phyloP scores from a whole-genome alignment of 2,329 filamentous ascomycete species.

The Proliferodiscus dingleyae region DNA sequence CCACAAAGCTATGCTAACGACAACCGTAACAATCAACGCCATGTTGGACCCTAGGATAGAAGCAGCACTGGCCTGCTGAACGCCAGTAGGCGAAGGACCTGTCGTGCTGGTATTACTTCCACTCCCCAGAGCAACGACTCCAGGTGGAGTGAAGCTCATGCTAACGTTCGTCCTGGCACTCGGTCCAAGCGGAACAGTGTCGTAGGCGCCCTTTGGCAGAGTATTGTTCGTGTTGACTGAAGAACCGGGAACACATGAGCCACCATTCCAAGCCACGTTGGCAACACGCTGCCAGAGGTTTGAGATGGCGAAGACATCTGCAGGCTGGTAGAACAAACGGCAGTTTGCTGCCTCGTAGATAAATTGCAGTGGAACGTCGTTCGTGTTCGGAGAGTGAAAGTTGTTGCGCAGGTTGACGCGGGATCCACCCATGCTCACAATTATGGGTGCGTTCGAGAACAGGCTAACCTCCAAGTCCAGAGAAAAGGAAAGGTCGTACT shows the following conservation, averaged over 20 bases:
- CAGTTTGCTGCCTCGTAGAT: slow-evolving; percentile 56
- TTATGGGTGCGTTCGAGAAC: not conserved
- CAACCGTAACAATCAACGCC: too few relatives aligned
- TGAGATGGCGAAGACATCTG: slow-evolving; percentile 44
- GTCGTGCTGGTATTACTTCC: too few relatives aligned
- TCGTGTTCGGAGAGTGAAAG: slow-evolving; percentile 34
- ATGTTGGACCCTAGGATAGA: too few relatives aligned
- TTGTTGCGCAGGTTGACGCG: slow-evolving; percentile 38
- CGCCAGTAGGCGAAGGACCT: too few relatives aligned
- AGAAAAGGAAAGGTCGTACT: not conserved
- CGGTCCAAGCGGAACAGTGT: slow-evolving; percentile 4
- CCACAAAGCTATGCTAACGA: too few relatives aligned
- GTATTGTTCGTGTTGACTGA: slow-evolving; percentile 3
- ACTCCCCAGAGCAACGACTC: too few relatives aligned
- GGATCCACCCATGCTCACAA: slow-evolving; percentile 16
- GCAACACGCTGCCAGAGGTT: slow-evolving; percentile 44
- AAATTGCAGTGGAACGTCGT: slow-evolving; percentile 50
- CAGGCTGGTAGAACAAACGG: slow-evolving; percentile 50
- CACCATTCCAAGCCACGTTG: slow-evolving; percentile 17
- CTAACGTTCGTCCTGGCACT: not conserved
- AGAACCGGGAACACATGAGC: slow-evolving; percentile 4
- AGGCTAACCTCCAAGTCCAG: not conserved
- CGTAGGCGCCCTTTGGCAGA: slow-evolving; percentile 1
- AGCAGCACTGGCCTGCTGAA: too few relatives aligned
- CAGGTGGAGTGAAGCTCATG: not conserved